Base-by-base conservation (phyloP, 2,329 filamentous ascomycete species). In the Taxawa tesnikishii region DNA sequence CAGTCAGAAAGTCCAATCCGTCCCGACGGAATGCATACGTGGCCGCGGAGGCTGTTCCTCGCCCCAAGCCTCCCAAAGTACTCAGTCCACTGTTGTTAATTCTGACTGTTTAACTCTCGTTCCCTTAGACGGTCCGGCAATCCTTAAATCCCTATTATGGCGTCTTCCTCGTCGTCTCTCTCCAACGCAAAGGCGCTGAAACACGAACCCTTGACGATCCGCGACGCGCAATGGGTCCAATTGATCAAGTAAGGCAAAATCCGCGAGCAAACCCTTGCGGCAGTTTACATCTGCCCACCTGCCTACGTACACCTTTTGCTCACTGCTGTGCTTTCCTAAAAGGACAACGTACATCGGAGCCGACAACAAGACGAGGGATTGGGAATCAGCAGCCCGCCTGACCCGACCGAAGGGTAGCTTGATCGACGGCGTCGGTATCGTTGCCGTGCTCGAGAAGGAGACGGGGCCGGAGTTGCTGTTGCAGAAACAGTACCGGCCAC, bases 371-470 rank as follows among this genome's bases (percentile, higher is more conserved):
- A 38, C 38, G 5, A 27, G 35, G 13, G 30, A 21, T 11, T 35
- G 33, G 65, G 65, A 68, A 49, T 56, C 59, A 19, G 64, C 65
- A 4, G 55, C 58, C 6, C 59, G 65, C 17, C 65, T 68, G 38
- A 70, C 66, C 14, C 65, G 68, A 26, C 61, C 62, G 9, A 62
- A 66, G 25, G 64, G 67, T 26, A 70, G 70, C 29, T 32, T 34
- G 13, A 64, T 75, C 6, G 73, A 74, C 33, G 72, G 71, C 16
- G 68, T 76, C 11, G 69, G 70, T 15, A 73, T 73, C 33, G 57
- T 71, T 18, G 61, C 62, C 16, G 67, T 74, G 28, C 55, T 69
- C 29, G 56, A 61, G 15, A 63, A 67, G 41, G 62, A 65, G 0
- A 52, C 46, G 8, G 53, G 53, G 25, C 60, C 62, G 4, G 51